Evolutionary conservation across 352 stramenopile genomes (phyloP).

Genomic region (Phytophthora litchii): DNA sequence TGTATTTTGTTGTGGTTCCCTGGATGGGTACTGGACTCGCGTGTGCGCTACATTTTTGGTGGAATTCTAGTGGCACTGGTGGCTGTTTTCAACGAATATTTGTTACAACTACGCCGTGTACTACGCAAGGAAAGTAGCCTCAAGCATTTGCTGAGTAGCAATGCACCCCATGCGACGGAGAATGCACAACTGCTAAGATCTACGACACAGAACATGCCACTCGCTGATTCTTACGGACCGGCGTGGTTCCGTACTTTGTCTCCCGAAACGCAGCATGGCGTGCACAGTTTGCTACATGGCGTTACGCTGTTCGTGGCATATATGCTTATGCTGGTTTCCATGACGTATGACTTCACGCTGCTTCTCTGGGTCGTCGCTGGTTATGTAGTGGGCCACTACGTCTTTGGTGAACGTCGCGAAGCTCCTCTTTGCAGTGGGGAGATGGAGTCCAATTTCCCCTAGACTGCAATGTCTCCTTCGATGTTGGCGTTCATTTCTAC

Average conservation of each 20-base stretch:
- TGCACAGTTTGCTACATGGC: conserved; percentile 63
- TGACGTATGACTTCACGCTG: conserved; percentile 78
- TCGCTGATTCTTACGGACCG: conserved; percentile 42
- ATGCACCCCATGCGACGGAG: conserved; percentile 29
- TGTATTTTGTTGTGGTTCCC: conserved; percentile 81
- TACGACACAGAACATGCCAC: conserved; percentile 36
- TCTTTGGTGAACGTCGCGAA: conserved; percentile 71
- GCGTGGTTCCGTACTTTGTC: conserved; percentile 64
- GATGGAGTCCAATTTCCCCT: conserved; percentile 37
- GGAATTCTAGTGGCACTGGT: conserved; percentile 58
- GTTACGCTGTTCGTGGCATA: conserved; percentile 72
- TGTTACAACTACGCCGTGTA: conserved; percentile 68
- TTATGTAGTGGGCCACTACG: conserved; percentile 69
- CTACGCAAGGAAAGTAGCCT: conserved; percentile 68
- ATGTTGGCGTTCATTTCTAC: conserved; percentile 7
- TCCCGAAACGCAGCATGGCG: conserved; percentile 51
- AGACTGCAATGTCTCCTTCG: conserved; percentile 1
- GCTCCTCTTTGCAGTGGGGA: conserved; percentile 30
- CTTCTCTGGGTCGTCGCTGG: conserved; percentile 59
- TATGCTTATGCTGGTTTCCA: conserved; percentile 83
- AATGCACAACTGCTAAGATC: conserved; percentile 52
- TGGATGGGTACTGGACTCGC: conserved; percentile 69
- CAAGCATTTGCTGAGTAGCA: conserved; percentile 38
- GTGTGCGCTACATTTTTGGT: conserved; percentile 53
- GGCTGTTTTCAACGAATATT: conserved; percentile 77